Percentiles rank a stretch among this genome's conserved stretches.
Evolutionary conservation across 257 asterid species (phyloP).

Genomic region (Solanum medicagineum): DNA sequence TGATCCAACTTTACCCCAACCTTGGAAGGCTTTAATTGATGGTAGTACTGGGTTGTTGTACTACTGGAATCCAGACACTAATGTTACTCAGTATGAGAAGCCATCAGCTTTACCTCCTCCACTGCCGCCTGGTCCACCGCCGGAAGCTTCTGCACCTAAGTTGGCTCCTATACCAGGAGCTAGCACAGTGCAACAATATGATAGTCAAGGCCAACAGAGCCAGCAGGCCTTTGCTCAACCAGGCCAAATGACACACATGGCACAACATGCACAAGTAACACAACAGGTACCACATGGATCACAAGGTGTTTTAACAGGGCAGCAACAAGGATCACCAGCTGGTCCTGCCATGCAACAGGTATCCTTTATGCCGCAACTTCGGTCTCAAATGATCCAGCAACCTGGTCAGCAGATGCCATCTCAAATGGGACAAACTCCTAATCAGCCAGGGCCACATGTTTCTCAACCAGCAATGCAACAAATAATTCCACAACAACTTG

Average conservation of each 20-base stretch:
- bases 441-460: constrained; percentile 39
- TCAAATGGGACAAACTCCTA: constrained; percentile 26
- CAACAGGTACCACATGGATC: constrained; percentile 24
- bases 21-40: constrained; percentile 91
- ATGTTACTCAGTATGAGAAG: constrained; percentile 76
- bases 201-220: constrained; percentile 31
- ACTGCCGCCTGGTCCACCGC: constrained; percentile 59
- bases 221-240: constrained; percentile 25
- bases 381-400: constrained; percentile 48
- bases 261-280: constrained; percentile 4
- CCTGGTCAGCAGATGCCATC: constrained; percentile 39
- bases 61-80: constrained; percentile 93
- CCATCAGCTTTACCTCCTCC: constrained; percentile 60
- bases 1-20: constrained; percentile 85
- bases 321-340: constrained; percentile 40
- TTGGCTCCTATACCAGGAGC: constrained; percentile 59
- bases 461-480: constrained; percentile 37
- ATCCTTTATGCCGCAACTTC: constrained; percentile 30
- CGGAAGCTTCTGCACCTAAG: constrained; percentile 42
- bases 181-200: constrained; percentile 35
- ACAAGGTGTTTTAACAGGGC: constrained; percentile 22
- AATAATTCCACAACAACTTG: constrained; percentile 22
- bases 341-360: constrained; percentile 34
- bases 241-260: constrained; percentile 11
- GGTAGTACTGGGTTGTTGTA: constrained; percentile 58